Base-by-base conservation (phyloP, 2,329 filamentous ascomycete species). In the Colletotrichum sidae region DNA sequence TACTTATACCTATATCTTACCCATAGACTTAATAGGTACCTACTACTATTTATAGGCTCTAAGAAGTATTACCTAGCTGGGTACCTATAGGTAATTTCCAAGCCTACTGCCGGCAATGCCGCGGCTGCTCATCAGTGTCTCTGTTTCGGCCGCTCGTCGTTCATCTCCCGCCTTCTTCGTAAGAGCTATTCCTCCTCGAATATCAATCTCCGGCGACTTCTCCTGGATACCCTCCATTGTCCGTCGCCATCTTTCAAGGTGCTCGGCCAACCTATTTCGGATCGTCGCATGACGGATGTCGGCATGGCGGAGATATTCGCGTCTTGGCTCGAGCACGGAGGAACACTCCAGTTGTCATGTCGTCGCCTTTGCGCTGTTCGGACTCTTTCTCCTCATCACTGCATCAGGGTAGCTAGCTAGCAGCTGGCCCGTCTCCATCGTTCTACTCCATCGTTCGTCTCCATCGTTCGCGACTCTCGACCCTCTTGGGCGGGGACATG, bases 201-300 rank as follows among this genome's bases (percentile, higher is more conserved):
- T 37, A 25, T 42, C 55, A 51, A 58, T 58, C 55, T 58, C 55
- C 55, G 55, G 9, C 11, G 34, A 7, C 33, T n/a, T 35, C n/a
- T 50, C 46, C 42, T 25, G 34, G 25, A 44, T 38, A 10, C 17
- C n/a, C 25, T 51, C 46, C 46, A 51, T 58, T 25, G 25, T 11
- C 35, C 44, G n/a, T 58, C 55, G 46, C 38, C 38, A 25, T 44
- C 38, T 58, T 17, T 17, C 55, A 58, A 44, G 25, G 4, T 25
- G 25, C 25, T 25, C 25, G 25, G 25, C 25, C 25, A 25, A 25
- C 25, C 25, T 25, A 25, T 25, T 25, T 38, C 46, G 13, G 52
- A 44, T 62, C 35, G 39, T 41, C 45, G 38, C 41, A 61, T 55
- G 35, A 52, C 46, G 25, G 35, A 12, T 55, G 45, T 39, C 45